Percentiles rank a stretch among this genome's conserved stretches.
These are phyloP conservation scores for Ajuga reptans DNA, from an alignment of 305 asterid species.

Conservation along the genomic window DNA sequence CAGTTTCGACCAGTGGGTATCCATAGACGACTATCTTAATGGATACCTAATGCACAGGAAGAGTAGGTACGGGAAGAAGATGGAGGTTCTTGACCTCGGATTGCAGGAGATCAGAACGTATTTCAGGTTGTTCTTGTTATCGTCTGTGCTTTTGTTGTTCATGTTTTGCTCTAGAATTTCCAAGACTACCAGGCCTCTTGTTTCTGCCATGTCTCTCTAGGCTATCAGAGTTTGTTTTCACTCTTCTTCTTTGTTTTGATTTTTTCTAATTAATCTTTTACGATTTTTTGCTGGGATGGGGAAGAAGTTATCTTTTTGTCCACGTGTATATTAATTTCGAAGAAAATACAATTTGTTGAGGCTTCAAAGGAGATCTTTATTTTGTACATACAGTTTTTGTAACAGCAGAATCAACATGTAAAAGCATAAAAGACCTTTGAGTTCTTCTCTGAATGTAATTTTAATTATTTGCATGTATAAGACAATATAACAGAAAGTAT, in stretches of 20 bases:
- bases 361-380: not conserved
- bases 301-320: constrained; percentile 18
- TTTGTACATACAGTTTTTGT: constrained; percentile 14
- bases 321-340: constrained; percentile 28
- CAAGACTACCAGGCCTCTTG: constrained; percentile 70
- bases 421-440: too few relatives aligned
- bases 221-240: not conserved
- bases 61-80: constrained; percentile 72
- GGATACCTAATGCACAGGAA: constrained; percentile 83
- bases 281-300: constrained; percentile 5
- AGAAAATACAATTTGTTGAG: constrained; percentile 20
- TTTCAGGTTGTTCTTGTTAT: constrained; percentile 79
- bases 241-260: not conserved
- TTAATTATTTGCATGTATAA: not conserved
- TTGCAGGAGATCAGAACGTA: constrained; percentile 90
- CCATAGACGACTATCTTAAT: constrained; percentile 80
- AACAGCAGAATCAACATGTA: too few relatives aligned
- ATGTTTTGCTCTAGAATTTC: constrained; percentile 96
- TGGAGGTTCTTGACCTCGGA: constrained; percentile 89
- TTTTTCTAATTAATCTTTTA: not conserved
- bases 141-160: constrained; percentile 82
- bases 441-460: too few relatives aligned
- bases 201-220: constrained; percentile 55
- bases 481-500: too few relatives aligned
- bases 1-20: constrained; percentile 53